phyloP scores from a whole-genome alignment of 2,329 filamentous ascomycete species.

The Aureobasidium sp. region DNA sequence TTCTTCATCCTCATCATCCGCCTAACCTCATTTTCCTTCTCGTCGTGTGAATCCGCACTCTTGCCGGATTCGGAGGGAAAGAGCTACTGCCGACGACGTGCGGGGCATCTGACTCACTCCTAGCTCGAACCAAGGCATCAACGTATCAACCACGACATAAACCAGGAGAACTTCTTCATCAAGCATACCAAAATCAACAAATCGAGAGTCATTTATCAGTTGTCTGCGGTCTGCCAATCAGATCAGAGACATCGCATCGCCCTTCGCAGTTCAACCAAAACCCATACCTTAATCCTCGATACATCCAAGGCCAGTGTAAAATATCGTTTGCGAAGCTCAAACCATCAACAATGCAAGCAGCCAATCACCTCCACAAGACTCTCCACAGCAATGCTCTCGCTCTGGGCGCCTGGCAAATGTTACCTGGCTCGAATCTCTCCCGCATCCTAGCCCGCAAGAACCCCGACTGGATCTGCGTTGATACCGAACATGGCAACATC shows the following conservation, averaged over 20 bases:
- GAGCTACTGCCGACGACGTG: neutral
- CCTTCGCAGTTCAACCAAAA: neutral
- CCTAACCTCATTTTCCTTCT: neutral
- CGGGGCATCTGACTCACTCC: neutral
- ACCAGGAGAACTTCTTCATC: neutral
- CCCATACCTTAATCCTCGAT: neutral
- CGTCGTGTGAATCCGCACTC: neutral
- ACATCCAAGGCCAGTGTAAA: neutral
- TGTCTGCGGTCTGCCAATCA: no score
- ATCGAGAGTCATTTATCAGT: neutral
- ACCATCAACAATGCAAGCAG: constrained; percentile 42
- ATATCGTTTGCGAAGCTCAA: neutral
- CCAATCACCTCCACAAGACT: constrained; percentile 47
- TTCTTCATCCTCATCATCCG: neutral
- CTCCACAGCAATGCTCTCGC: constrained; percentile 43
- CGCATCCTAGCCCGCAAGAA: constrained; percentile 47
- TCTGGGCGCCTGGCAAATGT: constrained; percentile 53
- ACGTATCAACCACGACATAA: neutral
- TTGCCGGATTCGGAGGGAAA: neutral
- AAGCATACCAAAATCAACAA: neutral
- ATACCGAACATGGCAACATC: constrained; percentile 52
- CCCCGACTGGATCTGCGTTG: constrained; percentile 50
- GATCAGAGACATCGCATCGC: neutral
- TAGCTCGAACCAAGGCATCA: neutral
- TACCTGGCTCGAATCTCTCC: constrained; percentile 49